Evolutionary conservation across 306 rosid genomes (phyloP).

Genomic region (Quercus berberidifolia): DNA sequence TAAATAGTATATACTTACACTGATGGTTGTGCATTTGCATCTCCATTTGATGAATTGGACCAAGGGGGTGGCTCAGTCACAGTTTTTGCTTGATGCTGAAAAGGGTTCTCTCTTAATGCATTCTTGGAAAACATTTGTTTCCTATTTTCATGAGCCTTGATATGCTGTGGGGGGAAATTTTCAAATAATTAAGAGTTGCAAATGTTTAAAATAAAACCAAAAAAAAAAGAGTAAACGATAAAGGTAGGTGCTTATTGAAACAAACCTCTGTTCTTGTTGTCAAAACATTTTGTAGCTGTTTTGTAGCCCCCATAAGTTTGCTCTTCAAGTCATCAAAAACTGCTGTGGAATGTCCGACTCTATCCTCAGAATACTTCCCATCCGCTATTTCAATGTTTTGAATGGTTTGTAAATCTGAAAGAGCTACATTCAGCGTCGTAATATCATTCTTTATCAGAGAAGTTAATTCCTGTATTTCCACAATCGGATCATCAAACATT

Average conservation of each 20-base stretch:
- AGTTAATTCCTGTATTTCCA: constrained; percentile 84
- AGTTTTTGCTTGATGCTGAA: constrained; percentile 54
- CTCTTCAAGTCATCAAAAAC: constrained; percentile 85
- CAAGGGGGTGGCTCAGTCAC: constrained; percentile 82
- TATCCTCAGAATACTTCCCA: constrained; percentile 72
- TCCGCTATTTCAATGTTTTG: constrained; percentile 73
- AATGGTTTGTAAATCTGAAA: constrained; percentile 75
- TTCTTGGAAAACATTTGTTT: constrained; percentile 79
- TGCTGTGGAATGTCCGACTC: constrained; percentile 77
- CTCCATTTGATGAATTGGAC: constrained; percentile 55
- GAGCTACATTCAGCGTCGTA: constrained; percentile 73
- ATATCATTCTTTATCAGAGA: constrained; percentile 75
- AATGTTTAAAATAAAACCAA: neutral
- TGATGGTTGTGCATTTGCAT: constrained; percentile 41
- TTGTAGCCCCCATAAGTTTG: constrained; percentile 84
- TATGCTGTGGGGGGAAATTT: constrained; percentile 44
- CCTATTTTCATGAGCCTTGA: constrained; percentile 92
- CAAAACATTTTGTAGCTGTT: constrained; percentile 76
- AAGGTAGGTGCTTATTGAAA: constrained; percentile 8
- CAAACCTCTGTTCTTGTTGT: constrained; percentile 80
- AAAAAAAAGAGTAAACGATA: neutral
- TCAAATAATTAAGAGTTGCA: constrained; percentile 3
- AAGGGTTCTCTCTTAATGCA: constrained; percentile 64
- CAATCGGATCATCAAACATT: constrained; percentile 76
- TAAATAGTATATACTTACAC: constrained; percentile 41